These are phyloP conservation scores for Neurospora terricola DNA, from an alignment of 495 filamentous ascomycete genomes.

Conservation along the genomic window DNA sequence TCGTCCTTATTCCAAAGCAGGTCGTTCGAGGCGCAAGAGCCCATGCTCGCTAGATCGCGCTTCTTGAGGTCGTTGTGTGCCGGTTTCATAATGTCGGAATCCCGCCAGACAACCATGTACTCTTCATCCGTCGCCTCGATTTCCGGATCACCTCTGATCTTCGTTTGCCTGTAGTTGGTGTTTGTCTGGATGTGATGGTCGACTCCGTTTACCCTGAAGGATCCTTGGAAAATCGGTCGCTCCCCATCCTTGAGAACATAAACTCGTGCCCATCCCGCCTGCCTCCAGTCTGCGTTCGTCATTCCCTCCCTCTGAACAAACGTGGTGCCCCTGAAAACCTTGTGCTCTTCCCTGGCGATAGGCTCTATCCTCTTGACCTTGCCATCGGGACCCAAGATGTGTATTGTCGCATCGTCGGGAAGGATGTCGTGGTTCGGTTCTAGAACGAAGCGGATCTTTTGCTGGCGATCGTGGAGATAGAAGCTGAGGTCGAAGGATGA, in stretches of 20 bases:
- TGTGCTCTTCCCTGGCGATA: slow-evolving; percentile 61
- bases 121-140: slow-evolving; percentile 52
- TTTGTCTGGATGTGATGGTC: slow-evolving; percentile 82
- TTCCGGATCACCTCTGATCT: slow-evolving; percentile 62
- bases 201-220: slow-evolving; percentile 69
- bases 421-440: slow-evolving; percentile 92
- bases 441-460: slow-evolving; percentile 67
- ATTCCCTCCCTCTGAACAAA: slow-evolving; percentile 53
- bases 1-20: slow-evolving; percentile 61
- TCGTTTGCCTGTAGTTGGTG: slow-evolving; percentile 64
- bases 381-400: slow-evolving; percentile 63
- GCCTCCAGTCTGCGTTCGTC: slow-evolving; percentile 57
- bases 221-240: slow-evolving; percentile 79
- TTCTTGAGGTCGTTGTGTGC: slow-evolving; percentile 23
- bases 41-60: slow-evolving; percentile 21
- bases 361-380: slow-evolving; percentile 47
- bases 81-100: slow-evolving; percentile 63
- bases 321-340: slow-evolving; percentile 72
- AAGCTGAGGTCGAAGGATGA: slow-evolving; percentile 80
- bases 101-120: slow-evolving; percentile 84
- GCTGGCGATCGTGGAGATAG: slow-evolving; percentile 51
- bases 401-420: slow-evolving; percentile 60
- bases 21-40: slow-evolving; percentile 53
- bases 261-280: slow-evolving; percentile 80
- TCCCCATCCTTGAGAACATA: slow-evolving; percentile 65